Percentiles rank a stretch among this genome's conserved stretches.
These are phyloP conservation scores for Plenodomus lindquistii DNA, from an alignment of 2,329 filamentous ascomycete genomes.

Conservation along the genomic window DNA sequence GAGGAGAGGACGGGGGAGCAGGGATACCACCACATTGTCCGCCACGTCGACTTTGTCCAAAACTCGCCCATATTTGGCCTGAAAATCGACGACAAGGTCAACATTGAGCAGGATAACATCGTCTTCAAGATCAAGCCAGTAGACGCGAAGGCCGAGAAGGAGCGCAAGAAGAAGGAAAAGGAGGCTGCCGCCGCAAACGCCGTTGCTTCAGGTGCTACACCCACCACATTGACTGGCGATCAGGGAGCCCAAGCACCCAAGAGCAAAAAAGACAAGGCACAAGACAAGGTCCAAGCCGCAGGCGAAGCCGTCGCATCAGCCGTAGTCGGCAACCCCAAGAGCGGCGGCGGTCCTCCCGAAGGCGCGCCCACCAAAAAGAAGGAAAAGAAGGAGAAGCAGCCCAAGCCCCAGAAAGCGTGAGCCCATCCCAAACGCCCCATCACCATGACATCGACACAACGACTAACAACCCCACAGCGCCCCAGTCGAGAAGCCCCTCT, in stretches of 20 bases:
- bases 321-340: slow-evolving; percentile 46
- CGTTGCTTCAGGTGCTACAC: slow-evolving; percentile 55
- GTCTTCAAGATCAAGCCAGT: slow-evolving; percentile 86
- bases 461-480: slow-evolving; percentile 43
- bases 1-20: slow-evolving; percentile 89
- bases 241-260: slow-evolving; percentile 48
- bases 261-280: slow-evolving; percentile 50
- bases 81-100: slow-evolving; percentile 74
- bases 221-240: slow-evolving; percentile 41
- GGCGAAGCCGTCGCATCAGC: slow-evolving; percentile 55
- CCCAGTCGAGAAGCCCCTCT: slow-evolving; percentile 72
- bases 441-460: neutral
- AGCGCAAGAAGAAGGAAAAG: slow-evolving; percentile 96
- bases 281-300: slow-evolving; percentile 59
- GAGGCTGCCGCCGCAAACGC: slow-evolving; percentile 61
- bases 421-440: slow-evolving; percentile 1
- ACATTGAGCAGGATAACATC: slow-evolving; percentile 77
- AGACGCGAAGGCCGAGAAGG: slow-evolving; percentile 93
- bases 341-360: slow-evolving; percentile 39
- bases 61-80: slow-evolving; percentile 75
- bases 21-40: slow-evolving; percentile 87
- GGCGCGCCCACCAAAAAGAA: slow-evolving; percentile 61
- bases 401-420: slow-evolving; percentile 65
- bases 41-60: slow-evolving; percentile 92
- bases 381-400: slow-evolving; percentile 88